Evolutionary conservation across 1,284 basidiomycete genomes (phyloP).

Genomic region (Ganoderma meredithae): DNA sequence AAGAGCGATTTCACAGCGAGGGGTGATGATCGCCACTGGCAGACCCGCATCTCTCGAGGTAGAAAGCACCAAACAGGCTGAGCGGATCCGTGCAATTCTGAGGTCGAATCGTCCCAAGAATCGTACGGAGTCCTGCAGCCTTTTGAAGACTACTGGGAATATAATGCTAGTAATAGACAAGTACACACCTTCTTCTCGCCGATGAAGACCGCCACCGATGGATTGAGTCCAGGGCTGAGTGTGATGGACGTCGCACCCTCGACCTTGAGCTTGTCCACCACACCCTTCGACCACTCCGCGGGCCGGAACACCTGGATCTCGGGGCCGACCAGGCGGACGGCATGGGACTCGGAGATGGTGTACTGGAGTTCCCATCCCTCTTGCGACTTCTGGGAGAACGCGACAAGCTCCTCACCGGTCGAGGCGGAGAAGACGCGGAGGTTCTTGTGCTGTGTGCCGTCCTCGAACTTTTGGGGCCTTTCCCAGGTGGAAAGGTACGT

Average conservation of each 20-base stretch:
- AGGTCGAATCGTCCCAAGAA: background rate
- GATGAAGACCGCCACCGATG: slow-evolving; percentile 88
- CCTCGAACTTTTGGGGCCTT: slow-evolving; percentile 84
- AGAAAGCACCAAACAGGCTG: no score
- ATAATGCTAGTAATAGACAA: background rate
- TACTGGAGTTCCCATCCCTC: slow-evolving; percentile 93
- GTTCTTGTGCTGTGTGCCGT: slow-evolving; percentile 88
- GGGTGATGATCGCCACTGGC: no score
- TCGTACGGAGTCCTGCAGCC: background rate
- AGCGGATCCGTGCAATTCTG: no score
- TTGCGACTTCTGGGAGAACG: slow-evolving; percentile 86
- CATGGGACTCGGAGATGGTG: slow-evolving; percentile 90
- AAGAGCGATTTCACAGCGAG: no score
- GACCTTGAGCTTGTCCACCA: slow-evolving; percentile 83
- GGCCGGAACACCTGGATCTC: slow-evolving; percentile 93
- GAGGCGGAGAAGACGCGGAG: slow-evolving; percentile 85
- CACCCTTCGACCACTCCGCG: slow-evolving; percentile 78
- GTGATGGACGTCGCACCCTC: slow-evolving; percentile 82
- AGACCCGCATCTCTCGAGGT: no score
- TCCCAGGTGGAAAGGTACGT: slow-evolving; percentile 96
- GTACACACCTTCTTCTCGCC: slow-evolving; percentile 87
- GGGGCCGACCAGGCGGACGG: slow-evolving; percentile 81
- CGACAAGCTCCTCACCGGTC: slow-evolving; percentile 81
- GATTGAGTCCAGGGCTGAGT: slow-evolving; percentile 85
- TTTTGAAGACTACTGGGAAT: background rate